Conservation (phyloP, 1,284 basidiomycete species). For the Fomes fomentarius region DNA sequence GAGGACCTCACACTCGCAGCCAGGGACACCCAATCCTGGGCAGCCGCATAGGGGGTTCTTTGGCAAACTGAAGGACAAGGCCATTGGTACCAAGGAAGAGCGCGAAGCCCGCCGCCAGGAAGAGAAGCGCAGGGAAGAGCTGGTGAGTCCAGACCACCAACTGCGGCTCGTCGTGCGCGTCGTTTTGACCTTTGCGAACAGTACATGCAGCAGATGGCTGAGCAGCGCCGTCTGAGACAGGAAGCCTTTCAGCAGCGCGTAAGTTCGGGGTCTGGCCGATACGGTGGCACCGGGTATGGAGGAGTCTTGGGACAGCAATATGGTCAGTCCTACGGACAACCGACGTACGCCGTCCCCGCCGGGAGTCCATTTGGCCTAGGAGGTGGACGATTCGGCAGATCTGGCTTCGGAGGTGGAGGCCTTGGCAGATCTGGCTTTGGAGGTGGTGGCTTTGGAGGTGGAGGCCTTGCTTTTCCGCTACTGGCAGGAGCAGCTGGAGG, state of each 20-base stretch:
- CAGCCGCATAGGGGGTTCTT: constrained; percentile 54
- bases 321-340: constrained; percentile 19
- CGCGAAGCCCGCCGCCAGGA: constrained; percentile 42
- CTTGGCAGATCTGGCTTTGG: constrained; percentile 15
- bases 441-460: constrained; percentile 26
- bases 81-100: constrained; percentile 66
- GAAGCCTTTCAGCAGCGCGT: constrained; percentile 25
- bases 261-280: constrained; percentile 16
- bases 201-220: constrained; percentile 32
- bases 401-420: no score
- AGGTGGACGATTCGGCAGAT: constrained; percentile 3
- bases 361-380: constrained; percentile 26
- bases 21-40: constrained; percentile 16
- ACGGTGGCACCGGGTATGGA: neutral
- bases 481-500: constrained; percentile 66
- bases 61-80: constrained; percentile 62
- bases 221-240: constrained; percentile 30
- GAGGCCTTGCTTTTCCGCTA: constrained; percentile 51
- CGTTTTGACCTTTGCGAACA: constrained; percentile 8
- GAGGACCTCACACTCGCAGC: constrained; percentile 23
- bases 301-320: neutral
- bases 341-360: constrained; percentile 29
- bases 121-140: constrained; percentile 39
- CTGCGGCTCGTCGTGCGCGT: neutral
- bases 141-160: constrained; percentile 34